A percentile compares a stretch with the other conserved stretches of the same genome.
phyloP scores from a whole-genome alignment of 208 protist species.

The Trypanosomatidae sp. region DNA sequence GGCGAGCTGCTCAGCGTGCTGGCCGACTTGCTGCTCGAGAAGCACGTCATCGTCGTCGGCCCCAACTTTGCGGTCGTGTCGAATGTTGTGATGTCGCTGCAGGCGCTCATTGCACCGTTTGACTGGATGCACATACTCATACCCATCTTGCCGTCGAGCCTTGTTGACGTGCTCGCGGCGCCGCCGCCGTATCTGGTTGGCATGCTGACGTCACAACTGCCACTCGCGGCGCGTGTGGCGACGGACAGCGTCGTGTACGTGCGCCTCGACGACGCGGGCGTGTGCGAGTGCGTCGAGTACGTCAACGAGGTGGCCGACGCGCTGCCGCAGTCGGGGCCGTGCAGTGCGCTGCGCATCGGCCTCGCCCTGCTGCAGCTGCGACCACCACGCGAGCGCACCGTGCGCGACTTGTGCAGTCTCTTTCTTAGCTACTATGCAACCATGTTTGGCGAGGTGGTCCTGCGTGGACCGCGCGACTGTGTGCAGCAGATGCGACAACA shows the following conservation, averaged over 20 bases:
- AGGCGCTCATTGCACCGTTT: slow-evolving; percentile 63
- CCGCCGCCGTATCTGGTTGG: slow-evolving; percentile 67
- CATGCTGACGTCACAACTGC: slow-evolving; percentile 55
- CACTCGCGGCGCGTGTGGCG: slow-evolving; percentile 15
- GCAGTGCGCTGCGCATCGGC: slow-evolving; percentile 54
- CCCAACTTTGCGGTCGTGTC: slow-evolving; percentile 70
- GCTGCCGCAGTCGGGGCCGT: slow-evolving; percentile 41
- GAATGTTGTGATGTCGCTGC: slow-evolving; percentile 65
- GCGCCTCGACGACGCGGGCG: slow-evolving; percentile 27
- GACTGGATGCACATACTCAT: slow-evolving; percentile 84
- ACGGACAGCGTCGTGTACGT: slow-evolving; percentile 45
- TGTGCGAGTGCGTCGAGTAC: slow-evolving; percentile 44
- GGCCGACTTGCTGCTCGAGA: slow-evolving; percentile 50
- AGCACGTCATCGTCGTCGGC: slow-evolving; percentile 69
- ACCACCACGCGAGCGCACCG: slow-evolving; percentile 34
- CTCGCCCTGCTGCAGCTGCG: slow-evolving; percentile 36
- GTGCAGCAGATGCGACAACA: slow-evolving; percentile 2
- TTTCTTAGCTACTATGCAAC: slow-evolving; percentile 72
- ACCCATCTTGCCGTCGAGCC: slow-evolving; percentile 39
- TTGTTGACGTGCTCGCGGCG: slow-evolving; percentile 59
- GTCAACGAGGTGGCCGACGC: slow-evolving; percentile 24
- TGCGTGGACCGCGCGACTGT: slow-evolving; percentile 17
- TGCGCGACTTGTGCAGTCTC: slow-evolving; percentile 59
- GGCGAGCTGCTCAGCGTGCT: slow-evolving; percentile 53
- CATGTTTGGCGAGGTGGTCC: slow-evolving; percentile 43